Base-by-base conservation (phyloP, 2,329 filamentous ascomycete genomes). In the Phyllosticta citriasiana region DNA sequence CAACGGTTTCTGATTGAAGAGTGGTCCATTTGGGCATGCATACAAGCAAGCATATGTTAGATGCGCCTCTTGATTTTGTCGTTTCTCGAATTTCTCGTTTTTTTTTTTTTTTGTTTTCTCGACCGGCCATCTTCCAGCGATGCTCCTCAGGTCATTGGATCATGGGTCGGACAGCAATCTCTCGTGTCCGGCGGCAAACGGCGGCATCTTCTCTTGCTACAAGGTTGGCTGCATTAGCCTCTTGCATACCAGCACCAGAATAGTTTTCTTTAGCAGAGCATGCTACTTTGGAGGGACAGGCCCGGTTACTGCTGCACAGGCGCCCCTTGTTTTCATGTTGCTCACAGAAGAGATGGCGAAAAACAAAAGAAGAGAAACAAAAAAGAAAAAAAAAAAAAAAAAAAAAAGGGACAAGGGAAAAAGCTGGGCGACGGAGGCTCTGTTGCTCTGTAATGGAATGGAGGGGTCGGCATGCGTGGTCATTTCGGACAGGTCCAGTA, bases 261-360 rank as follows among this genome's bases (percentile, higher is more conserved):
- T 40, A 57, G 57, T 57, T 35, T 61, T 57, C 57, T 60, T 62
- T 57, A 54, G 53, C 50, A 57, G 50, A 59, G 53, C 56, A 60
- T 53, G 54, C 53, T 57, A 52, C 40, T 54, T 35, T 40, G 53
- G 30, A n/a, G 33, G 47, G 47, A 47, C 14, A 33, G n/a, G 6
- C 33, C 52, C 55, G 33, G 5, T 55, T 52, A 50, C 52, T 40
- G 14, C 14, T 16, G 40, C 14, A 6, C 40, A n/a, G 12, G 9
- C 5, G 40, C 14, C 2, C n/a, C 40, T 47, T 47, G 40, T 47
- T 47, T n/a, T 47, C 6, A n/a, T 16, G 12, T 47, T 19, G 40
- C 40, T 40, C 35, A 14, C 35, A 4, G 16, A 40, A 33, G 10
- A 33, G 30, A 12, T 40, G 19, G 19, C 19, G 10, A 14, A 14